phyloP scores from a whole-genome alignment of 345 rosid genomes.

The Hypericum androsaemum region DNA sequence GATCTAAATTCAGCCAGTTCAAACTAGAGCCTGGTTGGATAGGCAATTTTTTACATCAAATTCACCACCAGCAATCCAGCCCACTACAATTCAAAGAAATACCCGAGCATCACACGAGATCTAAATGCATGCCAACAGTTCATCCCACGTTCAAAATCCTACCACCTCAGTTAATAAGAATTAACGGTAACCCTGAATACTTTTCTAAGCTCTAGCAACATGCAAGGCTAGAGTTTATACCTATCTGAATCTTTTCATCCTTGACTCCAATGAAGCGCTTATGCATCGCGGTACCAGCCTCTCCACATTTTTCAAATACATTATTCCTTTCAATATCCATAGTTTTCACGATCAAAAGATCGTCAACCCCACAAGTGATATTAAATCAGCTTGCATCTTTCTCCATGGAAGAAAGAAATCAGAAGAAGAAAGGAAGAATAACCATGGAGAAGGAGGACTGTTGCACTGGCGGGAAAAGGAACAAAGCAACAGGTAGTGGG shows the following conservation, averaged over 20 bases:
- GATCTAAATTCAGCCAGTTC: too few relatives aligned
- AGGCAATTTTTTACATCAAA: too few relatives aligned
- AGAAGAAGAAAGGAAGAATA: too few relatives aligned
- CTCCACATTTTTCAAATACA: conserved; percentile 65
- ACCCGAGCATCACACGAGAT: not conserved
- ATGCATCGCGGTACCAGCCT: conserved; percentile 60
- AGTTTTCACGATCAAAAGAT: conserved; percentile 60
- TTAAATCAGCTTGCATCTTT: too few relatives aligned
- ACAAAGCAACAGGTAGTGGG: too few relatives aligned
- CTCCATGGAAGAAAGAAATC: too few relatives aligned
- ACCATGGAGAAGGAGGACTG: too few relatives aligned
- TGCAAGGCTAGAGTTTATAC: conserved; percentile 19
- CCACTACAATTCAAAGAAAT: not conserved
- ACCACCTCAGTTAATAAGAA: not conserved
- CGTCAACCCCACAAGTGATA: conserved; percentile 98
- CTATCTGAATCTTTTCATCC: conserved; percentile 33
- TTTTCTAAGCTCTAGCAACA: not conserved
- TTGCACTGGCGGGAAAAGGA: too few relatives aligned
- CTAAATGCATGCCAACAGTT: too few relatives aligned
- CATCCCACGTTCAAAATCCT: too few relatives aligned
- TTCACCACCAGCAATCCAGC: not conserved
- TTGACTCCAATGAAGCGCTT: conserved; percentile 52
- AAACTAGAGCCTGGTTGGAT: too few relatives aligned
- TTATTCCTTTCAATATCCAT: conserved; percentile 59
- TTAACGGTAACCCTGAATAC: not conserved